Evolutionary conservation across 179 eudicot genomes (phyloP).

Genomic region (Actinidia arguta): DNA sequence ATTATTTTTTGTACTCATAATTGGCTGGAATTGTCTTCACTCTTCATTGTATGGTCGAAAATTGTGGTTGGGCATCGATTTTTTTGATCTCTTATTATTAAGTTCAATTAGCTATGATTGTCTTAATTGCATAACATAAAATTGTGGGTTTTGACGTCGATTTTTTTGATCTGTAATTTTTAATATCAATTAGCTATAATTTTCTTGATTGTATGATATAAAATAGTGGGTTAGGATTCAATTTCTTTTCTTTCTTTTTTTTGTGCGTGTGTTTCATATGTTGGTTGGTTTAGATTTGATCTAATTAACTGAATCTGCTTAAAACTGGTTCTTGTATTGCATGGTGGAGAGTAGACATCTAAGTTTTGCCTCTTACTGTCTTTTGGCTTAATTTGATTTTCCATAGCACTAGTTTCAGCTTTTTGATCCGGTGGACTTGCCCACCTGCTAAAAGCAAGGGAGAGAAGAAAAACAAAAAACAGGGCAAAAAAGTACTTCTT

Average conservation of each 20-base stretch:
- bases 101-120: no score
- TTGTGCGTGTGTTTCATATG: not conserved
- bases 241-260: not conserved
- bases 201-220: no score
- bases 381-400: conserved; percentile 4
- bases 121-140: no score
- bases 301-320: not conserved
- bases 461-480: no score
- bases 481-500: no score
- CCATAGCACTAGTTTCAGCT: not conserved
- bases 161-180: no score
- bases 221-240: no score
- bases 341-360: not conserved
- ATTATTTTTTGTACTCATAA: not conserved
- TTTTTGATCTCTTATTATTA: no score
- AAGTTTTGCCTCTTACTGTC: not conserved
- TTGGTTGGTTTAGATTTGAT: not conserved
- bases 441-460: no score
- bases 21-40: not conserved
- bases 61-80: not conserved
- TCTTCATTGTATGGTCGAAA: not conserved
- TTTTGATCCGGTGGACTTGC: not conserved
- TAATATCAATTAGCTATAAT: no score
- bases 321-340: conserved; percentile 1
- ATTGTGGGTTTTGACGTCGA: no score